These are phyloP conservation scores for Fonsecaea pedrosoi DNA, from an alignment of 2,329 filamentous ascomycete species.

Conservation along the genomic window DNA sequence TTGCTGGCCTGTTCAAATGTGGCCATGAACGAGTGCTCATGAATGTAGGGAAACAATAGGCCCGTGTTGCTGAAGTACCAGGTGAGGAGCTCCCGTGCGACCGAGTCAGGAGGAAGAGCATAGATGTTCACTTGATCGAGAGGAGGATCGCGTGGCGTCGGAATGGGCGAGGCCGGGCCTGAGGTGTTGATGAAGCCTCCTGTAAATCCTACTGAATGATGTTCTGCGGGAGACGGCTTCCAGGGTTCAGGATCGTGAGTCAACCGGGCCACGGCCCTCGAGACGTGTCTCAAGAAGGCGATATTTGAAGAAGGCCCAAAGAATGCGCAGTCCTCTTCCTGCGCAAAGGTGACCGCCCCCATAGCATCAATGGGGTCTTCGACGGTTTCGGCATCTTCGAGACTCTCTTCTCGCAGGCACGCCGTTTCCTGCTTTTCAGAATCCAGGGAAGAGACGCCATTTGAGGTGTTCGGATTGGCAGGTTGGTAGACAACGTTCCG, in stretches of 20 bases:
- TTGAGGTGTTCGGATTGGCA: not conserved
- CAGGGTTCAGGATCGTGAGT: constrained; percentile 19
- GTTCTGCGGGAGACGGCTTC: constrained; percentile 12
- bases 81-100: constrained; percentile 11
- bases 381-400: constrained; percentile 21
- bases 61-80: constrained; percentile 44
- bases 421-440: constrained; percentile 7
- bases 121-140: constrained; percentile 42
- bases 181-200: constrained; percentile 24
- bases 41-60: constrained; percentile 51
- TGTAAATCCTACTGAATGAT: constrained; percentile 7
- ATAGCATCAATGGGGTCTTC: constrained; percentile 43
- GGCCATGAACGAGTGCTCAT: constrained; percentile 46
- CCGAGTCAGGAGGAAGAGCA: constrained; percentile 43
- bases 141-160: not conserved
- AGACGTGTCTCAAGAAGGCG: constrained; percentile 49
- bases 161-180: constrained; percentile 7
- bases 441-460: constrained; percentile 13
- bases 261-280: constrained; percentile 41
- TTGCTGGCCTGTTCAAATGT: constrained; percentile 45
- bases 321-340: constrained; percentile 47
- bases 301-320: constrained; percentile 54
- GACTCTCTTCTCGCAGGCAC: constrained; percentile 10
- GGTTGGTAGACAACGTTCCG: not conserved
- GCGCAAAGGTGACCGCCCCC: constrained; percentile 43